Evolutionary conservation across 2,329 filamentous ascomycete genomes (phyloP), one percentile per base, ranked within the genome.

Genomic region (Neonectria sp.): DNA sequence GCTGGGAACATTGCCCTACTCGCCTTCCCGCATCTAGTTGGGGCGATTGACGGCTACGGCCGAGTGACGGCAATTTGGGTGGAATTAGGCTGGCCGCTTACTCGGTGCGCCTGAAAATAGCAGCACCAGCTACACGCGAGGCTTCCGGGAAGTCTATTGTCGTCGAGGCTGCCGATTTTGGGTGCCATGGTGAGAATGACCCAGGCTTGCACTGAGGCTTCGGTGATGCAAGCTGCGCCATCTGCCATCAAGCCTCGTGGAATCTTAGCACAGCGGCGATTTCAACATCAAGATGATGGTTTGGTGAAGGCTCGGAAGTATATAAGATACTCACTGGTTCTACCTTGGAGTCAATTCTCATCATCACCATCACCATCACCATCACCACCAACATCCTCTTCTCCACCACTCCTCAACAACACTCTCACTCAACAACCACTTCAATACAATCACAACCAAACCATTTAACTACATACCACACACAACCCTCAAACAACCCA

Each of bases 401-500:
- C n/a, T 53, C 6, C 31, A 15, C 8, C 13, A 12, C 27, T 33
- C n/a, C 24, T 33, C 29, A 58, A 17, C 15, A 33, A 24, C n/a
- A 33, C 27, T 48, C 25, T 43, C 53, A 40, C 33, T 29, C 24
- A 37, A 55, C 13, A 55, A 55, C n/a, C 21, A 27, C 24, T 21
- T 37, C 29, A 35, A 9, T 5, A 45, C 29, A 33, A 35, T 9
- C 31, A 40, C 37, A n/a, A 8, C 15, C 6, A n/a, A n/a, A 8
- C 35, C 43, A 43, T 11, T 25, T 25, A 3, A 21, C n/a, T 45
- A 45, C n/a, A n/a, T 21, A 11, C 11, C 37, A n/a, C 17, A 40
- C 37, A 43, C 51, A 45, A 55, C 65, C 17, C 31, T 64, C 55
- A 17, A 29, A 43, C 40, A 62, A 53, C 11, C 45, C 29, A 5